These are phyloP conservation scores for Apostasia shenzhenica DNA, from an alignment of 106 monocot species.

Conservation along the genomic window DNA sequence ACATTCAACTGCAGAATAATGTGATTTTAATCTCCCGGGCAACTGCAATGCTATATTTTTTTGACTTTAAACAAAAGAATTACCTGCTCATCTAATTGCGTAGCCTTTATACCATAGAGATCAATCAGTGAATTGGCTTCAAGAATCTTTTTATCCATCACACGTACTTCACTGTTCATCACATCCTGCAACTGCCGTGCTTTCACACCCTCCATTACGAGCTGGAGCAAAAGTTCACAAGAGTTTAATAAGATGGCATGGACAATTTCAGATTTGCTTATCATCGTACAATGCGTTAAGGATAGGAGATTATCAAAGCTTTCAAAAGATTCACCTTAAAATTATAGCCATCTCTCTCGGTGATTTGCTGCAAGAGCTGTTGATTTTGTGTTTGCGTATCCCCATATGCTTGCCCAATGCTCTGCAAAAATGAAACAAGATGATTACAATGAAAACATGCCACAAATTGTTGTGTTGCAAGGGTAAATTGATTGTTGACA, in stretches of 20 bases:
- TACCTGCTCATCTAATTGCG: conserved; percentile 77
- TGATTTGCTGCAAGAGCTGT: conserved; percentile 79
- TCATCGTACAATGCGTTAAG: too few relatives aligned
- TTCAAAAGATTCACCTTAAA: conserved; percentile 57
- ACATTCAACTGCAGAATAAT: conserved; percentile 41
- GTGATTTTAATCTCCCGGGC: not conserved
- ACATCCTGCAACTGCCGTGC: conserved; percentile 58
- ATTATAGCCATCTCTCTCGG: conserved; percentile 93
- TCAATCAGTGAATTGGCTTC: conserved; percentile 52
- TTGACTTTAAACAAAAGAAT: not conserved
- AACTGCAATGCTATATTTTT: not conserved
- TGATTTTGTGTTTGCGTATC: conserved; percentile 90
- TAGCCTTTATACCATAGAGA: conserved; percentile 39
- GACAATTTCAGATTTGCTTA: too few relatives aligned
- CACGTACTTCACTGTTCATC: conserved; percentile 41
- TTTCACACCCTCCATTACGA: conserved; percentile 67
- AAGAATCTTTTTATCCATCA: conserved; percentile 48
- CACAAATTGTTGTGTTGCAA: not conserved
- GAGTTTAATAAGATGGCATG: too few relatives aligned
- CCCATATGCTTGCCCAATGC: conserved; percentile 96
- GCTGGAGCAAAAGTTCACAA: conserved; percentile 33
- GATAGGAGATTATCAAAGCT: not conserved
- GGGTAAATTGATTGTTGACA: conserved; percentile 3
- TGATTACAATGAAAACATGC: not conserved
- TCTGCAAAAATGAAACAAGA: conserved; percentile 31